A percentile compares a stretch with the other conserved stretches of the same genome.
These are phyloP conservation scores for Pyrenophora teres DNA, from an alignment of 2,329 filamentous ascomycete species.

Conservation along the genomic window DNA sequence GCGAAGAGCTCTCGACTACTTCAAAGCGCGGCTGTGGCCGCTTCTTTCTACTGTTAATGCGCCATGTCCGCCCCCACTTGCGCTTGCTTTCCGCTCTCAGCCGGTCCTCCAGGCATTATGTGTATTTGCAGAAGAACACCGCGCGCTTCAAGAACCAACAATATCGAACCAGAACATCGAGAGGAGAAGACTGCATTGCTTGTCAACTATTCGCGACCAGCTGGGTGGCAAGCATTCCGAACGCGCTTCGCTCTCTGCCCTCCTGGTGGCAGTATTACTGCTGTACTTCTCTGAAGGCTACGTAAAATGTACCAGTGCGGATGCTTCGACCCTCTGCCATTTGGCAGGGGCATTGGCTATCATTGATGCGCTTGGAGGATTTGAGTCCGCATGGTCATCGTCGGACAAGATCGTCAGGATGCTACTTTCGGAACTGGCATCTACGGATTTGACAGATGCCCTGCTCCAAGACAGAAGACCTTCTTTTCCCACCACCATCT, in stretches of 20 bases:
- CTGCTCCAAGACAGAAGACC: constrained; percentile 16
- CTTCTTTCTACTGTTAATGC: constrained; percentile 15
- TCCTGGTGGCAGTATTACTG: constrained; percentile 19
- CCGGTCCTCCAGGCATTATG: constrained; percentile 18
- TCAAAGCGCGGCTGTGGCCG: constrained; percentile 19
- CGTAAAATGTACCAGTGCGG: constrained; percentile 15
- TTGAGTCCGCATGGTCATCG: constrained; percentile 7
- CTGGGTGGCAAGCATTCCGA: constrained; percentile 8
- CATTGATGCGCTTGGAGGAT: constrained; percentile 75
- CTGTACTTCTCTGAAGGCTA: constrained; percentile 23
- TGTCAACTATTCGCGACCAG: constrained; percentile 15
- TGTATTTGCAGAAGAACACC: constrained; percentile 19
- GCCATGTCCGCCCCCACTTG: constrained; percentile 14
- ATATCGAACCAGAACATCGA: constrained; percentile 7
- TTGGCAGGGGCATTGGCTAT: constrained; percentile 63
- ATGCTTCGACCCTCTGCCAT: constrained; percentile 20
- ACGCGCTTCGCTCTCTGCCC: constrained; percentile 9
- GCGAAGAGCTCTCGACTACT: constrained; percentile 20
- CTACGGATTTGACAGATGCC: constrained; percentile 21
- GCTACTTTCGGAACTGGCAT: constrained; percentile 21
- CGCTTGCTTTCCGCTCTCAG: constrained; percentile 16
- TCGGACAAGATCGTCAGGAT: constrained; percentile 15
- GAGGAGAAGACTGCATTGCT: constrained; percentile 10
- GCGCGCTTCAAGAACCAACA: constrained; percentile 13
- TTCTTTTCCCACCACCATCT: constrained; percentile 15